Percentiles rank a stretch among this genome's conserved stretches.
Evolutionary conservation across 805 yeast species (phyloP).

Genomic region (Candida coquimbonensis): DNA sequence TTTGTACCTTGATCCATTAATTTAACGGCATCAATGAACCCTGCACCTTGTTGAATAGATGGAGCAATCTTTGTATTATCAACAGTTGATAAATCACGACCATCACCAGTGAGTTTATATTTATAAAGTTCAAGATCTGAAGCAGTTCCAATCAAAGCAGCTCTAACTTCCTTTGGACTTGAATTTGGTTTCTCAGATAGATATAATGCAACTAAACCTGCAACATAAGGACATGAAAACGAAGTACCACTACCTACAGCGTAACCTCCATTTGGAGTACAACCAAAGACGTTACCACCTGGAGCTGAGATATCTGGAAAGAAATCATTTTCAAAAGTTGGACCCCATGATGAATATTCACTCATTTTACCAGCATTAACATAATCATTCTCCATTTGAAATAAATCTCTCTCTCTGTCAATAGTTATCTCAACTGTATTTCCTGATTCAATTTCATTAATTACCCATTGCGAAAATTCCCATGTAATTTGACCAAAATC

Average conservation of each 20-base stretch:
- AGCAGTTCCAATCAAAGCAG: constrained; percentile 6
- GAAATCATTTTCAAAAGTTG: constrained; percentile 10
- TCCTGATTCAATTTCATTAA: constrained; percentile 3
- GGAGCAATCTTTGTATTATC: constrained; percentile 6
- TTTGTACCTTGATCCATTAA: constrained; percentile 4
- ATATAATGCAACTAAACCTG: constrained; percentile 13
- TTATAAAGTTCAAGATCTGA: constrained; percentile 2
- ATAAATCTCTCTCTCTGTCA: neutral
- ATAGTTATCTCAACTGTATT: constrained; percentile 3
- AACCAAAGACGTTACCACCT: constrained; percentile 12
- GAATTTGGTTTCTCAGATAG: constrained; percentile 1
- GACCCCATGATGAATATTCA: constrained; percentile 11
- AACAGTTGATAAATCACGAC: constrained; percentile 5
- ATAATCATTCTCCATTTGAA: neutral
- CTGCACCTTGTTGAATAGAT: constrained; percentile 12
- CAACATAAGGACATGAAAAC: constrained; percentile 11
- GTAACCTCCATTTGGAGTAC: constrained; percentile 1
- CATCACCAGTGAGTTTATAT: neutral
- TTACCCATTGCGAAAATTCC: constrained; percentile 10
- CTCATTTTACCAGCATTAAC: constrained; percentile 9
- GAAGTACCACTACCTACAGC: constrained; percentile 11
- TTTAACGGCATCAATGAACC: constrained; percentile 11
- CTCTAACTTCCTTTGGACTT: constrained; percentile 5
- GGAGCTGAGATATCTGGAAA: constrained; percentile 10
- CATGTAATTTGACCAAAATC: constrained; percentile 7